Base-by-base conservation (phyloP, 2,329 filamentous ascomycete species). In the Falciphora oryzae region DNA sequence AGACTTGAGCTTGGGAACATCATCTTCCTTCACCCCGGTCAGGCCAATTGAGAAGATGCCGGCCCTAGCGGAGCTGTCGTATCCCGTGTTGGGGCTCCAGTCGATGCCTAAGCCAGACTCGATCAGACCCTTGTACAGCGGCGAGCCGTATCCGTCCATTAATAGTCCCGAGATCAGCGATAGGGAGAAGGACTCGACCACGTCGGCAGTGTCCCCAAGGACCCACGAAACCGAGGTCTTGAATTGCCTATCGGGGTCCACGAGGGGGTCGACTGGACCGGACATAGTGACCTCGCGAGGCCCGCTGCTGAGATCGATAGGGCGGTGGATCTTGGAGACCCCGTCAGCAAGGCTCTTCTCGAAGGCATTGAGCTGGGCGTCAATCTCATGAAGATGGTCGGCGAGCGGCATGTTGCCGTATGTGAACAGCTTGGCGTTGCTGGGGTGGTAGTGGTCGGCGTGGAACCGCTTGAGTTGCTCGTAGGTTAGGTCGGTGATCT, bases 211-310 rank as follows among this genome's bases (percentile, higher is more conserved):
- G 69, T 97, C 89, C 57, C 93, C 92, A 74, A 93, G 89, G 35
- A 96, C 81, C 95, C 95, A 99, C 1, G 94, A 96, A 0, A 94
- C 86, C 0, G 94, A 98, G 0, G 93, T 97, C 78, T 98, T 98
- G 77, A 87, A 91, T 74, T 99, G 95, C 73, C 92, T 91, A 71
- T 95, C 90, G 56, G 88, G 84, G 64, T 93, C 91, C 32, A 94
- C 89, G 66, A 99, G 81, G 2, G 93, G 92, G 74, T 99, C 95
- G 18, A 93, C 79, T 0, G 95, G 95, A 0, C 95, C 95, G 38
- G 86, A 78, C 2, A 97, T 84, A 0, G 85, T 90, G 3, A 97
- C 84, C 35, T 86, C 80, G 70, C 85, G 79, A 0, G 93, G 88
- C 0, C 89, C 90, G 62, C 80, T 75, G 38, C 80, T 81, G 0